These are phyloP conservation scores for Adiantum capillusveneris DNA, from an alignment of 75 land plant species.

Conservation along the genomic window DNA sequence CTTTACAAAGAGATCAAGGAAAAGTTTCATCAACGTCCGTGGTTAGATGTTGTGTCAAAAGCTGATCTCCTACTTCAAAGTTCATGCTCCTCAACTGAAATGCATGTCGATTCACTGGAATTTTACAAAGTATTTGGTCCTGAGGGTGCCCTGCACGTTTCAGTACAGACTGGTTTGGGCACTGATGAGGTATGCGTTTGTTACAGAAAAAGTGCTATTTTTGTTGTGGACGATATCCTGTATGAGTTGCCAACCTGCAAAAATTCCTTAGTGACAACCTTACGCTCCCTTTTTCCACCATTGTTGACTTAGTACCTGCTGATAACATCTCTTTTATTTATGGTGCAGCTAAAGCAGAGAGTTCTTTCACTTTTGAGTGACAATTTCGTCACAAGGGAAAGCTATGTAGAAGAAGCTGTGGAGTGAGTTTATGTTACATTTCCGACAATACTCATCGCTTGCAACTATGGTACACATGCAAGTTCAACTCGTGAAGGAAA, in stretches of 20 bases:
- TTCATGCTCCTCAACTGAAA: conserved; percentile 10
- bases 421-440: too few species aligned
- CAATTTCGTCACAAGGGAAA: background rate
- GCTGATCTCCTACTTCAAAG: conserved; percentile 58
- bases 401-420: too few species aligned
- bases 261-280: background rate
- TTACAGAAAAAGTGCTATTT: too few species aligned
- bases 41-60: conserved; percentile 96
- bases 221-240: too few species aligned
- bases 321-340: background rate
- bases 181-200: conserved; percentile 55
- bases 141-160: conserved; percentile 69
- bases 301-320: background rate
- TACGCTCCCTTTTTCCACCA: background rate
- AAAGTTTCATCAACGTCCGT: conserved; percentile 59
- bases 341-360: background rate
- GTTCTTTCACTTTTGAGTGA: background rate
- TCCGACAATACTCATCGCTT: too few species aligned
- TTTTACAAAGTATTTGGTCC: conserved; percentile 67
- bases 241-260: background rate
- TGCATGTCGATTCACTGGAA: conserved; percentile 23
- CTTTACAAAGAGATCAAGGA: conserved; percentile 76
- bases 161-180: conserved; percentile 54
- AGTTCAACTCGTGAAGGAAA: too few species aligned
- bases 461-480: too few species aligned